phyloP scores from a whole-genome alignment of 805 yeast genomes.

The Ogataea corticis region DNA sequence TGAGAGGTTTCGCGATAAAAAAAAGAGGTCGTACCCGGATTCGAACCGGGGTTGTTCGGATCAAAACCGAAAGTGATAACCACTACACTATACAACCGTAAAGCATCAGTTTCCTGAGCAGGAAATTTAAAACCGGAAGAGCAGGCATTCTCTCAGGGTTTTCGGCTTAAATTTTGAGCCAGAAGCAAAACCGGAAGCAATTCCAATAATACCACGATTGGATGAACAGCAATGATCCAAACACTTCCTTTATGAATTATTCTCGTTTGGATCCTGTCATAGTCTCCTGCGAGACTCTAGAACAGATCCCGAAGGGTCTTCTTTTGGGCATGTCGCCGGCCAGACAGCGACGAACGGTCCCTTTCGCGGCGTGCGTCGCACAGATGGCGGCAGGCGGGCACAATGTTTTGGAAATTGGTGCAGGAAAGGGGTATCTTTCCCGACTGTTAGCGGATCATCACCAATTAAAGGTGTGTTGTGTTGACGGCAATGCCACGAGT shows the following conservation, averaged over 20 bases:
- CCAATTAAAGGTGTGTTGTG: conserved; percentile 21
- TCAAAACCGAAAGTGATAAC: conserved; percentile 81
- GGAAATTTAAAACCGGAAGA: too few species aligned
- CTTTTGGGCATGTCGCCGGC: conserved; percentile 20
- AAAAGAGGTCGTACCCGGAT: conserved; percentile 74
- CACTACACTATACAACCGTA: conserved; percentile 66
- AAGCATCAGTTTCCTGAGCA: too few species aligned
- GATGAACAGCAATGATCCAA: too few species aligned
- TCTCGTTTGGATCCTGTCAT: conserved; percentile 1
- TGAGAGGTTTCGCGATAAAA: conserved; percentile 2
- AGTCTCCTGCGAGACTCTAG: background rate
- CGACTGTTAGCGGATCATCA: conserved; percentile 24
- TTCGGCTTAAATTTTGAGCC: too few species aligned
- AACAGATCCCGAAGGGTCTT: conserved; percentile 1
- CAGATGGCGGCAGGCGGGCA: conserved; percentile 1
- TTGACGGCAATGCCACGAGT: conserved; percentile 25
- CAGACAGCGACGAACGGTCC: conserved; percentile 12
- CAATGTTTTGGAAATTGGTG: conserved; percentile 29
- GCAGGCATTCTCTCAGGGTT: too few species aligned
- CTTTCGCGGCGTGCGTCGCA: conserved; percentile 16
- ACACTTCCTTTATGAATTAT: background rate
- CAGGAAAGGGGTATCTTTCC: conserved; percentile 34
- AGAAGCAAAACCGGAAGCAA: too few species aligned
- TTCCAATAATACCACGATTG: too few species aligned
- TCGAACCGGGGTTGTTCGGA: conserved; percentile 84